Evolutionary conservation across 805 yeast species (phyloP).

Genomic region (Ogataea pilisensis): DNA sequence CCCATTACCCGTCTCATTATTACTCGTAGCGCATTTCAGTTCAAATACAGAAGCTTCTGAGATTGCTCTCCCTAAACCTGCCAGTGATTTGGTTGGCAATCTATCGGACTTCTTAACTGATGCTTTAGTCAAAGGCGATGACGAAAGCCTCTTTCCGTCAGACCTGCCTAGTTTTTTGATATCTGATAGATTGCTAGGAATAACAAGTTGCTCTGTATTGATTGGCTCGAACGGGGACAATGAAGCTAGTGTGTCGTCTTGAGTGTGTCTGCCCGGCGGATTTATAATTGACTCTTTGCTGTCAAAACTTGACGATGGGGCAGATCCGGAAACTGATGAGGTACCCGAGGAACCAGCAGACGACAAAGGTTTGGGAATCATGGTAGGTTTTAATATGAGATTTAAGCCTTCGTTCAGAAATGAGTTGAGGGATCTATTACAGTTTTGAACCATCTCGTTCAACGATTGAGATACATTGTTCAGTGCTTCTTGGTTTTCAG

Average conservation of each 20-base stretch:
- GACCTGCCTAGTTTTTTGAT: not conserved
- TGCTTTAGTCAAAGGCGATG: conserved; percentile 22
- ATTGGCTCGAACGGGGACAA: conserved; percentile 4
- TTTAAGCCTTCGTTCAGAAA: conserved; percentile 12
- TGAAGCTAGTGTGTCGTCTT: not conserved
- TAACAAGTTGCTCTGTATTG: not conserved
- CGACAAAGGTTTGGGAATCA: conserved; percentile 1
- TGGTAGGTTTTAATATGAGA: conserved; percentile 7
- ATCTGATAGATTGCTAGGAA: not conserved
- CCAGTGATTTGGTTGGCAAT: conserved; percentile 7
- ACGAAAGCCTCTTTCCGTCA: conserved; percentile 19
- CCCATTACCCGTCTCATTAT: not conserved
- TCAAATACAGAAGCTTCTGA: conserved; percentile 4
- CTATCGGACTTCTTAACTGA: conserved; percentile 13
- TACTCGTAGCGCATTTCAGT: not conserved
- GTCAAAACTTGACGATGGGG: not conserved
- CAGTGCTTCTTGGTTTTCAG: conserved; percentile 15
- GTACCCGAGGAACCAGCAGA: conserved; percentile 1
- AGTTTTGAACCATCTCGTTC: conserved; percentile 10
- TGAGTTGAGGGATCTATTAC: conserved; percentile 13
- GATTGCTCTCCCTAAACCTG: conserved; percentile 2
- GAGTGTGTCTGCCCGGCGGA: not conserved
- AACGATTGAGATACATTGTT: conserved; percentile 6
- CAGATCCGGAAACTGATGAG: conserved; percentile 2
- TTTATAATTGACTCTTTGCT: not conserved